Conservation (phyloP, 352 stramenopile species). For the Aphanomyces cochlioides region DNA sequence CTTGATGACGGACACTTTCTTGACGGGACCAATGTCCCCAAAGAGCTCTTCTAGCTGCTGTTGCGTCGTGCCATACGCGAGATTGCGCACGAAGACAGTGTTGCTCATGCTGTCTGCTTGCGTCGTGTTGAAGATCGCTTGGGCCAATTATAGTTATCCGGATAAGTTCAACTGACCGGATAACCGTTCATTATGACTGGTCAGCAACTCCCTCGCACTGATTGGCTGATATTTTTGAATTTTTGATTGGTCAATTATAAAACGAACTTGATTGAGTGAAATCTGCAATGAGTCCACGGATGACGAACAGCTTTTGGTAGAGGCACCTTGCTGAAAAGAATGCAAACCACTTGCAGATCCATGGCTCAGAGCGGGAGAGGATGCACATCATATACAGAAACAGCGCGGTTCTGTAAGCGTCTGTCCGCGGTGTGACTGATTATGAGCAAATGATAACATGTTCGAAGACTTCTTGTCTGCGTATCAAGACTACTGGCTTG, state of each 20-base stretch:
- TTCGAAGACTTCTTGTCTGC: too few species aligned
- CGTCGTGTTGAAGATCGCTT: conserved; percentile 13
- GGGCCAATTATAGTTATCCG: conserved; percentile 9
- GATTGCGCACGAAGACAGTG: conserved; percentile 82
- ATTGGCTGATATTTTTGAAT: background rate
- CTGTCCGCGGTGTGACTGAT: too few species aligned
- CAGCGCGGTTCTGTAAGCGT: too few species aligned
- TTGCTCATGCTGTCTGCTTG: conserved; percentile 31
- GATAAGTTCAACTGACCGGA: conserved; percentile 9
- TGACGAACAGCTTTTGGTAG: background rate
- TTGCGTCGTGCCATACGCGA: conserved; percentile 81
- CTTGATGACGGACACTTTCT: conserved; percentile 87
- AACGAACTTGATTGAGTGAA: conserved; percentile 1
- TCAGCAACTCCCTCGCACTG: background rate
- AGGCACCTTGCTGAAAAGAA: background rate
- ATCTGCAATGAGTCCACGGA: too few species aligned
- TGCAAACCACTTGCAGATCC: too few species aligned
- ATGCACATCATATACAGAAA: too few species aligned
- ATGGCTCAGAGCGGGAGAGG: too few species aligned
- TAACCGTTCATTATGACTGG: conserved; percentile 8
- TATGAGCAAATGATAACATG: too few species aligned
- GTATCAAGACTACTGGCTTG: too few species aligned
- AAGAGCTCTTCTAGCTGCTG: conserved; percentile 82
- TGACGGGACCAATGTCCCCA: conserved; percentile 72
- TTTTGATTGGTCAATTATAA: background rate